A percentile compares a stretch with the other conserved stretches of the same genome.
phyloP scores from a whole-genome alignment of 2,329 filamentous ascomycete genomes.

The Aspergillus phoenicis region DNA sequence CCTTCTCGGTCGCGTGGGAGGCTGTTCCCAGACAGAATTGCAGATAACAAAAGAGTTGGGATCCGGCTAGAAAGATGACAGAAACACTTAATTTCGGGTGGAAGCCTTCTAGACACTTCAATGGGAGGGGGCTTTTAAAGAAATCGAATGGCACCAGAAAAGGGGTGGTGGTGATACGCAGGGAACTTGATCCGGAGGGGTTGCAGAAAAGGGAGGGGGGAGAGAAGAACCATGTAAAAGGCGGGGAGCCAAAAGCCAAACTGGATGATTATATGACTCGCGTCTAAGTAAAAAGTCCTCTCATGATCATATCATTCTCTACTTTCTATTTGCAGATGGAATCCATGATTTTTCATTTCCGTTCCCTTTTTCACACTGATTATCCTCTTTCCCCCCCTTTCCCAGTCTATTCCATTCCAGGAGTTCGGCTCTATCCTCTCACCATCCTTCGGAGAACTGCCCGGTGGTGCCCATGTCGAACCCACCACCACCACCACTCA shows the following conservation, averaged over 20 bases:
- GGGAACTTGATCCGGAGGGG: conserved; percentile 18
- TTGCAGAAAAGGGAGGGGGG: conserved; percentile 15
- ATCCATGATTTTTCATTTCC: too few species aligned
- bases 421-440: too few species aligned
- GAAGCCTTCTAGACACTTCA: conserved; percentile 7
- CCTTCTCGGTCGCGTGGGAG: conserved; percentile 15
- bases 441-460: neutral
- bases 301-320: too few species aligned
- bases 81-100: neutral
- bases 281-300: too few species aligned
- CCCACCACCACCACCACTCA: neutral
- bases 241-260: conserved; percentile 14
- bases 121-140: neutral
- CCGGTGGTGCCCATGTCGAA: neutral
- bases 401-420: neutral
- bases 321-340: too few species aligned
- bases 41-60: neutral
- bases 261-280: conserved; percentile 1
- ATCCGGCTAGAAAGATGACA: neutral
- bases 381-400: neutral
- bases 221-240: conserved; percentile 12
- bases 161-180: conserved; percentile 1
- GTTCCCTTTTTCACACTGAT: neutral
- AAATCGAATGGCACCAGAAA: conserved; percentile 11
- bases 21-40: neutral